These are phyloP conservation scores for Botrytis fragariae DNA, from an alignment of 2,329 filamentous ascomycete species.

Conservation along the genomic window DNA sequence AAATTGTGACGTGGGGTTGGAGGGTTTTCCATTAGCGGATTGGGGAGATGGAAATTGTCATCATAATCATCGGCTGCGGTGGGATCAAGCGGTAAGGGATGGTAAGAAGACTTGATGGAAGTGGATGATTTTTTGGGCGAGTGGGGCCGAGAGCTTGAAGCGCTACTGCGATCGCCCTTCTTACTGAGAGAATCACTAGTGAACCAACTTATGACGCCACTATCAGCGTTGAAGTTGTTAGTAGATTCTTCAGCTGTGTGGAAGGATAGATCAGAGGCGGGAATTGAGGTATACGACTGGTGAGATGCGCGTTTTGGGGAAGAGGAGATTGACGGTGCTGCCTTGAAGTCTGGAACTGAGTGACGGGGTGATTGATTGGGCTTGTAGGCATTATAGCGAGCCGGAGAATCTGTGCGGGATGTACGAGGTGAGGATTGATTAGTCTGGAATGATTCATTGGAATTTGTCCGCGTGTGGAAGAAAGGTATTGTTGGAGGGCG, in stretches of 20 bases:
- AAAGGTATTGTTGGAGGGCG: slow-evolving; percentile 67
- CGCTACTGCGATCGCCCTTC: slow-evolving; percentile 4
- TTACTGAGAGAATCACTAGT: slow-evolving; percentile 36
- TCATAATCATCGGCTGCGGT: slow-evolving; percentile 42
- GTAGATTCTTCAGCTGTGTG: slow-evolving; percentile 13
- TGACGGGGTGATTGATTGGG: slow-evolving; percentile 47
- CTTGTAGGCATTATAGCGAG: slow-evolving; percentile 51
- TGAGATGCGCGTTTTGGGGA: slow-evolving; percentile 46
- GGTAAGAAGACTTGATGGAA: slow-evolving; percentile 25
- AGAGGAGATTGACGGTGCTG: slow-evolving; percentile 41
- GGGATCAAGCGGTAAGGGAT: slow-evolving; percentile 26
- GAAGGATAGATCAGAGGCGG: slow-evolving; percentile 37
- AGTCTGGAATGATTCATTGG: slow-evolving; percentile 54
- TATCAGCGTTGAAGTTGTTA: neutral
- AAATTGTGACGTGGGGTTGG: slow-evolving; percentile 36
- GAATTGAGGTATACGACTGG: slow-evolving; percentile 50
- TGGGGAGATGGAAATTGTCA: slow-evolving; percentile 42
- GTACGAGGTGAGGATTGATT: slow-evolving; percentile 52
- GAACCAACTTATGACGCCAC: slow-evolving; percentile 31
- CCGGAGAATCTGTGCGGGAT: slow-evolving; percentile 54
- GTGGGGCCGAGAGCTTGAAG: slow-evolving; percentile 32
- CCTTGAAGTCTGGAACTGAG: slow-evolving; percentile 48
- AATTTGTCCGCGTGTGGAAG: slow-evolving; percentile 70
- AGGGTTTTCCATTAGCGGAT: slow-evolving; percentile 55
- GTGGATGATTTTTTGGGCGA: slow-evolving; percentile 29